Conservation (phyloP, 2,329 filamentous ascomycete species). For the Fusarium xyrophilum region DNA sequence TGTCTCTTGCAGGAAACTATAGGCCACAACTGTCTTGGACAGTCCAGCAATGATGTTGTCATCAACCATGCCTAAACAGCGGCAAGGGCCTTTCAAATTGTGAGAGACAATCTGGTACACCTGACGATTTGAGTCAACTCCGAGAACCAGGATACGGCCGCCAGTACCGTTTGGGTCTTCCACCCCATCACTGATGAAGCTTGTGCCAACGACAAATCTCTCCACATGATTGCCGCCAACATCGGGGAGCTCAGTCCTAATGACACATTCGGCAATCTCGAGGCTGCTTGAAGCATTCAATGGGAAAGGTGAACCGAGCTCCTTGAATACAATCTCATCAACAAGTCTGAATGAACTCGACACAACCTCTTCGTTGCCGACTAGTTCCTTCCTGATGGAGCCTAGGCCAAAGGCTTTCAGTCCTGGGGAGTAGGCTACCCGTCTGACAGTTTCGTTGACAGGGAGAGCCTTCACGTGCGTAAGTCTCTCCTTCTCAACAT, state of each 20-base stretch:
- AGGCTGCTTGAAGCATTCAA: conserved; percentile 57
- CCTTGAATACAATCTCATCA: conserved; percentile 86
- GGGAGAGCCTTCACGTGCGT: conserved; percentile 86
- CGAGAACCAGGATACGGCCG: conserved; percentile 84
- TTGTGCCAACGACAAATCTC: conserved; percentile 90
- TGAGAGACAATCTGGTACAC: conserved; percentile 75
- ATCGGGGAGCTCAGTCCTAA: conserved; percentile 74
- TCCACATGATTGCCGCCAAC: conserved; percentile 66
- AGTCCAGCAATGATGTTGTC: conserved; percentile 84
- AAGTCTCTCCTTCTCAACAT: conserved; percentile 82
- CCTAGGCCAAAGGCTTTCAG: conserved; percentile 87
- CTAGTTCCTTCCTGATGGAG: conserved; percentile 77
- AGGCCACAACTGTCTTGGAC: conserved; percentile 81
- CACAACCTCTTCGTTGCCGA: conserved; percentile 75
- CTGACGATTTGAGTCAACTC: conserved; percentile 76
- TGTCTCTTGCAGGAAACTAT: conserved; percentile 63
- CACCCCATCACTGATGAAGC: conserved; percentile 69
- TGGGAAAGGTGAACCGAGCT: conserved; percentile 72
- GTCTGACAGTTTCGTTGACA: conserved; percentile 81
- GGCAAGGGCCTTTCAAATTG: conserved; percentile 78
- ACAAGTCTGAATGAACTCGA: conserved; percentile 85
- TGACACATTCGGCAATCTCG: conserved; percentile 86
- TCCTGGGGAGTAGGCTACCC: conserved; percentile 82
- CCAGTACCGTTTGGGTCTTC: conserved; percentile 56
- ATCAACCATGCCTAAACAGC: conserved; percentile 76